Evolutionary conservation across 75 land plant genomes (phyloP).

Genomic region (Pinus albicaulis): DNA sequence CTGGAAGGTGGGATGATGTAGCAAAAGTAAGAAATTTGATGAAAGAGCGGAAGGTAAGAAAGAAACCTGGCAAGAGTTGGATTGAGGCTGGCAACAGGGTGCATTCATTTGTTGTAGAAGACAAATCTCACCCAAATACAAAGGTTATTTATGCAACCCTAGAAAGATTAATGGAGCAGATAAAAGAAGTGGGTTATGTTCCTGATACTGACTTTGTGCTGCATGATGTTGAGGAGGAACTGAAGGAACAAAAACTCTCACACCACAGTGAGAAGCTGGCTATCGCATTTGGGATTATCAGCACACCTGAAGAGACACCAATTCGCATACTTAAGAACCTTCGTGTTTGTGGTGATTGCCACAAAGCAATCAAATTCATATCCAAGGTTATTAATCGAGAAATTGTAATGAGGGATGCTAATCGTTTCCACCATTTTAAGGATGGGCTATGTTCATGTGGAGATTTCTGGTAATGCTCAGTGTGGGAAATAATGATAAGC

Average conservation of each 20-base stretch:
- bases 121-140: neutral
- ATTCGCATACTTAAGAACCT: neutral
- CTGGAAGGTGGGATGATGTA: neutral
- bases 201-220: neutral
- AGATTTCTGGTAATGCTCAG: neutral
- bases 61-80: neutral
- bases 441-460: neutral
- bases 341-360: neutral
- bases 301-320: neutral
- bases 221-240: neutral
- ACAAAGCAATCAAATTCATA: neutral
- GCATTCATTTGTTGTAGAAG: neutral
- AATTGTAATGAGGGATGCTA: neutral
- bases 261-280: slow-evolving; percentile 2
- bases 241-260: neutral
- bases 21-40: neutral
- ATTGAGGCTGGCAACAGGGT: neutral
- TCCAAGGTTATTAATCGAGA: neutral
- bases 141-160: neutral
- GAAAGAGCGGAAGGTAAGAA: neutral
- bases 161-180: neutral
- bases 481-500: neutral
- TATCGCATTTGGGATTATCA: neutral
- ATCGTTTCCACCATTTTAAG: neutral
- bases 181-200: slow-evolving; percentile 1